phyloP scores from a whole-genome alignment of 257 asterid species.

The Rehmannia glutinosa region DNA sequence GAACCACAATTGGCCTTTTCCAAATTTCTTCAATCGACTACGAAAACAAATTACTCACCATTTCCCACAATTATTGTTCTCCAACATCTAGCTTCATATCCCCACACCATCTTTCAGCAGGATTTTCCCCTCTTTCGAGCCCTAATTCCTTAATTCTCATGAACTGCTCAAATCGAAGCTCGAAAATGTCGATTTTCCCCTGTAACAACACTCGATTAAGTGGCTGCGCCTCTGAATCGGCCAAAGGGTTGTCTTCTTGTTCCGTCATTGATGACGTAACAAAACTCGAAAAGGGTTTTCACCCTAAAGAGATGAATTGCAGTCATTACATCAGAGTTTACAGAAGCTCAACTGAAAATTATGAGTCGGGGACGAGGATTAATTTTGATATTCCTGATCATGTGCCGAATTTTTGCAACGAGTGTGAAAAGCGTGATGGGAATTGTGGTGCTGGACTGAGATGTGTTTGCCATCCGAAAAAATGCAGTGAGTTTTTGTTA shows the following conservation, averaged over 20 bases:
- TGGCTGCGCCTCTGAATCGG: no score
- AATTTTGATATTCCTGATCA: constrained; percentile 53
- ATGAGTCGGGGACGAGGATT: constrained; percentile 39
- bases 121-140: no score
- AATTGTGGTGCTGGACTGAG: constrained; percentile 62
- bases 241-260: no score
- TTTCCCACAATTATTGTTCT: constrained; percentile 38
- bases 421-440: constrained; percentile 51
- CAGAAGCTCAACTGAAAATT: neutral
- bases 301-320: constrained; percentile 36
- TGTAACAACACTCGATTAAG: no score
- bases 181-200: no score
- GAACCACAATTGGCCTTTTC: constrained; percentile 51
- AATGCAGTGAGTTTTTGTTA: constrained; percentile 55
- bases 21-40: constrained; percentile 39
- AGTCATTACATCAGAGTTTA: constrained; percentile 34
- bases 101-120: constrained; percentile 35
- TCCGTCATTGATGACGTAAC: no score
- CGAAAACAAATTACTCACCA: constrained; percentile 26
- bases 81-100: constrained; percentile 29
- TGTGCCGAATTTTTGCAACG: constrained; percentile 58
- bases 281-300: no score
- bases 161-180: no score
- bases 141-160: no score
- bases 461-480: constrained; percentile 53